phyloP scores from a whole-genome alignment of 2,329 filamentous ascomycete species.

The Pseudogymnoascus sp. region DNA sequence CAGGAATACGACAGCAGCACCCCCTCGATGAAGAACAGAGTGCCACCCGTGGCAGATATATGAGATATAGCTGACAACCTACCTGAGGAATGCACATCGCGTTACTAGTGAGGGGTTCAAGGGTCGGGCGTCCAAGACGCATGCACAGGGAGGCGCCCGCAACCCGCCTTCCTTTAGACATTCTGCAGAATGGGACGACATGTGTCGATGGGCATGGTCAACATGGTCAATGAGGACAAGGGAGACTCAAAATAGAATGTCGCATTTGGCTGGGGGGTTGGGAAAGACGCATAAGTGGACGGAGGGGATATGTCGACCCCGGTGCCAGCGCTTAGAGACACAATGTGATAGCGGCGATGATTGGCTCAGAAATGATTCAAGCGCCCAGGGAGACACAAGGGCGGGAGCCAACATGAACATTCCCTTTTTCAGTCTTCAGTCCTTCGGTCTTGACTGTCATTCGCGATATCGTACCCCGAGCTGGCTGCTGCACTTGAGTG shows the following conservation, averaged over 20 bases:
- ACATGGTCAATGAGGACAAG: neutral
- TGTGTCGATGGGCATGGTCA: neutral
- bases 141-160: neutral
- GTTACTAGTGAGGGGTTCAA: neutral
- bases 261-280: neutral
- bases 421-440: neutral
- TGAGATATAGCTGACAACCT: neutral
- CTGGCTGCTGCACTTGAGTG: neutral
- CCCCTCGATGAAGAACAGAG: neutral
- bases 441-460: neutral
- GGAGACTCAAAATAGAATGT: conserved; percentile 6
- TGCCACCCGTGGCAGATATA: neutral
- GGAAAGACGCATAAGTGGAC: neutral
- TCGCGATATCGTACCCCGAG: neutral
- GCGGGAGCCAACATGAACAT: neutral
- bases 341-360: neutral
- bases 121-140: neutral
- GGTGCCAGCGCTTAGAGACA: neutral
- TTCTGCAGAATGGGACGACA: neutral
- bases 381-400: neutral
- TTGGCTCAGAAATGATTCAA: neutral
- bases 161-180: neutral
- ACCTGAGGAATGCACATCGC: neutral
- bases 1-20: neutral
- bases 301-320: neutral